phyloP scores from a whole-genome alignment of 177 flowering plant genomes.

The Telopea speciosissima region DNA sequence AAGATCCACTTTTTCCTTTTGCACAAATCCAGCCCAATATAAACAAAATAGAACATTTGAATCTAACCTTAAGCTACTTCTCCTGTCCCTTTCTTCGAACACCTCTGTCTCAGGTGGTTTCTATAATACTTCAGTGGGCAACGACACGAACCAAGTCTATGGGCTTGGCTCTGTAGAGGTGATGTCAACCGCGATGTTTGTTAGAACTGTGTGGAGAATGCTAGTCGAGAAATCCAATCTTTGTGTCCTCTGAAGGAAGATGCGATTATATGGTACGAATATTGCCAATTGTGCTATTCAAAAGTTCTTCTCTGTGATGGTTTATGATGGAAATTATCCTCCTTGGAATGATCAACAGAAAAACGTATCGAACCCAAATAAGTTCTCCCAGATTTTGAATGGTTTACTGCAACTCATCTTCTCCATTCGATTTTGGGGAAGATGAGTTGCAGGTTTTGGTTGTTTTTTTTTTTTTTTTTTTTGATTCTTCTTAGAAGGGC shows the following conservation, averaged over 20 bases:
- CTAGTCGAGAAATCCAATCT: too few species aligned
- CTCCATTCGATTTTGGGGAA: too few species aligned
- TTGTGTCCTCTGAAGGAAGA: too few species aligned
- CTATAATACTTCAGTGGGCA: neutral
- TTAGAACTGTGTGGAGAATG: too few species aligned
- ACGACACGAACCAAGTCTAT: too few species aligned
- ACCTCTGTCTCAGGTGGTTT: slow-evolving; percentile 6
- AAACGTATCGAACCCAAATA: slow-evolving; percentile 7
- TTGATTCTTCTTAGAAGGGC: too few species aligned
- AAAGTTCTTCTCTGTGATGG: neutral
- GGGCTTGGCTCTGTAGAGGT: too few species aligned
- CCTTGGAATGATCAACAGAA: slow-evolving; percentile 2
- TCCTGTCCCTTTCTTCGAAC: neutral
- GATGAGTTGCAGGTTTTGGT: too few species aligned
- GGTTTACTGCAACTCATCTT: too few species aligned
- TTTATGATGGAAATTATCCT: slow-evolving; percentile 10
- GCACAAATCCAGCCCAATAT: neutral
- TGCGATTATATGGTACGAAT: too few species aligned
- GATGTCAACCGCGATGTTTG: too few species aligned
- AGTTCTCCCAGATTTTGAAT: neutral
- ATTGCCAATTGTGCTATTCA: slow-evolving; percentile 22
- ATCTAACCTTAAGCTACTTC: slow-evolving; percentile 5
- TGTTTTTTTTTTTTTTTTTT: too few species aligned
- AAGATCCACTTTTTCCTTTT: neutral
- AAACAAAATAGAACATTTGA: slow-evolving; percentile 1